Conservation (phyloP, 1,284 basidiomycete species). For the Moesziomyces globuligerus region DNA sequence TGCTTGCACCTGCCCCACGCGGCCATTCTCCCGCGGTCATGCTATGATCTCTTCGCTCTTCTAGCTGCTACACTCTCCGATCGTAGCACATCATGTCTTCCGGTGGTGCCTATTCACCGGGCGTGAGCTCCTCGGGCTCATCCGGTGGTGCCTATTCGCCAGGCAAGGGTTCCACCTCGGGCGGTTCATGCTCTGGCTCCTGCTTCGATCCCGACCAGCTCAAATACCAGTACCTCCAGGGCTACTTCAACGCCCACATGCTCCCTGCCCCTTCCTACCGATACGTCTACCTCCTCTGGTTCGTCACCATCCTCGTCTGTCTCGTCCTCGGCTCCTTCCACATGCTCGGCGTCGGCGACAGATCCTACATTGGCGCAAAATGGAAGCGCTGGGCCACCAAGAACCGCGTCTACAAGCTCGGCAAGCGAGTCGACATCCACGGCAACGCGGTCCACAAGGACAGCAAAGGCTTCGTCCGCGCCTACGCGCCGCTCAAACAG, state of each 20-base stretch:
- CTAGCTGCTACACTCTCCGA: too few relatives aligned
- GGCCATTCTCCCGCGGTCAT: too few relatives aligned
- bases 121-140: conserved; percentile 22
- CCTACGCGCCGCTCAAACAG: conserved; percentile 22
- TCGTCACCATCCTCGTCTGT: conserved; percentile 61
- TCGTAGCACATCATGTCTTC: conserved; percentile 15
- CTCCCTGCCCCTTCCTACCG: conserved; percentile 68
- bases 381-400: conserved; percentile 62
- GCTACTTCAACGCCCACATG: conserved; percentile 68
- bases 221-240: conserved; percentile 54
- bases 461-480: conserved; percentile 21
- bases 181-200: conserved; percentile 42
- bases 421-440: conserved; percentile 41
- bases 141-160: conserved; percentile 46
- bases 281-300: conserved; percentile 69
- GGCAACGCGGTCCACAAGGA: conserved; percentile 32
- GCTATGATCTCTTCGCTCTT: too few relatives aligned
- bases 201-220: conserved; percentile 48
- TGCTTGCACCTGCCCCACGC: too few relatives aligned
- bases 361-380: conserved; percentile 54
- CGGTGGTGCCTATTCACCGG: conserved; percentile 7
- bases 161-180: conserved; percentile 16
- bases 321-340: conserved; percentile 64
- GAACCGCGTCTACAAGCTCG: conserved; percentile 52
- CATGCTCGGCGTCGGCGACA: conserved; percentile 59